Conservation (phyloP, 352 stramenopile species). For the Phytophthora quininea region DNA sequence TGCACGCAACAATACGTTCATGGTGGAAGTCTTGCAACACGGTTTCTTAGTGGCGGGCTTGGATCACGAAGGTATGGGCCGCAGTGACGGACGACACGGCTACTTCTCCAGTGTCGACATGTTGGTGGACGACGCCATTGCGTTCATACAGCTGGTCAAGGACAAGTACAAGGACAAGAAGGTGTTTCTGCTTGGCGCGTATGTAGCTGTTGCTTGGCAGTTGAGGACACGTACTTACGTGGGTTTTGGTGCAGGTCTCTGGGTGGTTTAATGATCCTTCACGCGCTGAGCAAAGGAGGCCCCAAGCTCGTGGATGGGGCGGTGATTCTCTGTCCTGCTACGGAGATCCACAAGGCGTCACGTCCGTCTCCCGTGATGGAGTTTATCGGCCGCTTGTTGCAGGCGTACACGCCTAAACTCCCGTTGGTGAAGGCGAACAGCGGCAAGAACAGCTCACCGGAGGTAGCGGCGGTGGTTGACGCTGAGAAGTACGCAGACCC, state of each 20-base stretch:
- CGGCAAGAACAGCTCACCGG: slow-evolving; percentile 66
- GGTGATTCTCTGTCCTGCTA: slow-evolving; percentile 71
- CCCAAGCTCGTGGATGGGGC: slow-evolving; percentile 66
- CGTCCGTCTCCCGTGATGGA: slow-evolving; percentile 55
- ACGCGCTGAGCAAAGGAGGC: slow-evolving; percentile 54
- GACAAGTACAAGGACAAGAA: slow-evolving; percentile 68
- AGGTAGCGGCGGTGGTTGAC: slow-evolving; percentile 60
- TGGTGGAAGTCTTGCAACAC: slow-evolving; percentile 62
- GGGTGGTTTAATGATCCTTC: slow-evolving; percentile 68
- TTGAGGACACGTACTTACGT: slow-evolving; percentile 4
- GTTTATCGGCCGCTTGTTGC: slow-evolving; percentile 54
- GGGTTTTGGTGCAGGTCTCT: slow-evolving; percentile 55
- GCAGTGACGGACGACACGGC: slow-evolving; percentile 75
- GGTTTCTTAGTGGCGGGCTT: slow-evolving; percentile 72
- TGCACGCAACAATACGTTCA: slow-evolving; percentile 78
- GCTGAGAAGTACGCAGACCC: slow-evolving; percentile 62
- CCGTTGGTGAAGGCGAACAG: slow-evolving; percentile 63
- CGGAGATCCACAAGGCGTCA: slow-evolving; percentile 69
- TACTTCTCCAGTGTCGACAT: slow-evolving; percentile 70
- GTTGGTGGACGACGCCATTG: slow-evolving; percentile 75
- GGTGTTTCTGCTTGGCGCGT: slow-evolving; percentile 77
- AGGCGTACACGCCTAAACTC: slow-evolving; percentile 66
- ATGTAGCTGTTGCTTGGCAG: slow-evolving; percentile 11
- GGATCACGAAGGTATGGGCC: slow-evolving; percentile 79
- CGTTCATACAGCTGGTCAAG: slow-evolving; percentile 59